phyloP scores from a whole-genome alignment of 2,329 filamentous ascomycete species.

The Xylaria sp. region DNA sequence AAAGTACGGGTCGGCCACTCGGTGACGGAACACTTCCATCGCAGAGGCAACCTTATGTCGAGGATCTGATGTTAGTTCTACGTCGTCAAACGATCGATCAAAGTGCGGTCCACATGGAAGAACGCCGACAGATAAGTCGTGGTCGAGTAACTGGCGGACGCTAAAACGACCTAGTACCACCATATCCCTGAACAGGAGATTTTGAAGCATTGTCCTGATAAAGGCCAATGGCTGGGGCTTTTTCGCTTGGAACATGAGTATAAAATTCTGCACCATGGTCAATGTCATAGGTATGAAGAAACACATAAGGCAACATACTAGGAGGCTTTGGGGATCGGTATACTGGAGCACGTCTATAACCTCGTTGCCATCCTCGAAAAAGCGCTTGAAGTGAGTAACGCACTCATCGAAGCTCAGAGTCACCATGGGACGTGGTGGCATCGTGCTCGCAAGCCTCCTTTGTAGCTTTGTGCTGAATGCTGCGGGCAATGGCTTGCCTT shows the following conservation, averaged over 20 bases:
- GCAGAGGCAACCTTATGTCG: constrained; percentile 77
- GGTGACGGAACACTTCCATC: constrained; percentile 75
- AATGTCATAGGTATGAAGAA: constrained; percentile 36
- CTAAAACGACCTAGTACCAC: constrained; percentile 74
- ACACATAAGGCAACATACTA: constrained; percentile 61
- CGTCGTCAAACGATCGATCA: constrained; percentile 77
- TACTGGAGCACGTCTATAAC: constrained; percentile 75
- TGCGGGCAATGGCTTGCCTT: constrained; percentile 75
- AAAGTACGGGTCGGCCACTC: constrained; percentile 76
- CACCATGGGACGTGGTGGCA: constrained; percentile 91
- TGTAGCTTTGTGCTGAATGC: constrained; percentile 93
- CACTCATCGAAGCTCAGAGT: constrained; percentile 79
- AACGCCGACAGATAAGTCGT: constrained; percentile 82
- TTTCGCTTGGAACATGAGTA: constrained; percentile 78
- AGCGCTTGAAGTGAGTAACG: constrained; percentile 72
- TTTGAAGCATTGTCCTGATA: constrained; percentile 81
- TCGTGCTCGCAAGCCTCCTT: constrained; percentile 89
- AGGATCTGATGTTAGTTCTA: constrained; percentile 79
- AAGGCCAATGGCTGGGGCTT: constrained; percentile 87
- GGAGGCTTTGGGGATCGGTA: constrained; percentile 73
- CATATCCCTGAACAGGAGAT: constrained; percentile 78
- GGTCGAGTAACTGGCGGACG: constrained; percentile 79
- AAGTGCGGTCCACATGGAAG: constrained; percentile 78
- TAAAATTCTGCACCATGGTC: constrained; percentile 68
- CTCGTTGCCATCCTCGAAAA: constrained; percentile 79